phyloP scores from a whole-genome alignment of 192 early-diverging fungal genomes.

The Phycomyces blakesleeanus region DNA sequence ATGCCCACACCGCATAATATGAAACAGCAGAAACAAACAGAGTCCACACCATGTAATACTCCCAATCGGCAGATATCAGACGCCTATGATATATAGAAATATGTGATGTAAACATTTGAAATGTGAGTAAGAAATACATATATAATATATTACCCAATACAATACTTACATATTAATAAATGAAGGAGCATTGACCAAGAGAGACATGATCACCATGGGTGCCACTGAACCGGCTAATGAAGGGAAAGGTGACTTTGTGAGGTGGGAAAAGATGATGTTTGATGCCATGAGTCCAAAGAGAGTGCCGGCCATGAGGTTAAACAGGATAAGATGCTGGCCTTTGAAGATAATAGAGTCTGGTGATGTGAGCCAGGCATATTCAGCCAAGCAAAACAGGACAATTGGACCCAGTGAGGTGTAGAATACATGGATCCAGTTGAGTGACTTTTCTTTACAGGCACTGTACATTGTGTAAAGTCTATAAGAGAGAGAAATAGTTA shows the following conservation, averaged over 20 bases:
- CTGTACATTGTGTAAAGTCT: constrained; percentile 47
- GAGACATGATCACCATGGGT: constrained; percentile 64
- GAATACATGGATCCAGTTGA: constrained; percentile 47
- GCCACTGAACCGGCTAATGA: constrained; percentile 69
- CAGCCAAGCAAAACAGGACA: constrained; percentile 49
- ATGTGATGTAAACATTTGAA: background rate
- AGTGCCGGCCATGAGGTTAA: constrained; percentile 64
- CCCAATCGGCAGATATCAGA: background rate
- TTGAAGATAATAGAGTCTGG: constrained; percentile 61
- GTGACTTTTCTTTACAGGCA: constrained; percentile 46
- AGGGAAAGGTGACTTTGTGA: constrained; percentile 82
- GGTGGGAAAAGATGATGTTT: constrained; percentile 86
- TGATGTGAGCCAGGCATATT: constrained; percentile 66
- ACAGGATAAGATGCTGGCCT: constrained; percentile 70
- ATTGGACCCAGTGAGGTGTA: constrained; percentile 58
- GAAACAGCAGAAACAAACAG: background rate
- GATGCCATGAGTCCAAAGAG: constrained; percentile 86
- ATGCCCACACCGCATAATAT: constrained; percentile 44
- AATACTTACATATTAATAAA: constrained; percentile 40
- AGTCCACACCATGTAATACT: background rate
- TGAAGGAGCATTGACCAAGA: constrained; percentile 55
- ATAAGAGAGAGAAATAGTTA: too few species aligned
- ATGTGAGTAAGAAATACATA: background rate
- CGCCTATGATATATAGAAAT: too few species aligned
- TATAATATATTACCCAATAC: background rate